Evolutionary conservation across 331 rosid genomes (phyloP).

Genomic region (Malus hybrid): DNA sequence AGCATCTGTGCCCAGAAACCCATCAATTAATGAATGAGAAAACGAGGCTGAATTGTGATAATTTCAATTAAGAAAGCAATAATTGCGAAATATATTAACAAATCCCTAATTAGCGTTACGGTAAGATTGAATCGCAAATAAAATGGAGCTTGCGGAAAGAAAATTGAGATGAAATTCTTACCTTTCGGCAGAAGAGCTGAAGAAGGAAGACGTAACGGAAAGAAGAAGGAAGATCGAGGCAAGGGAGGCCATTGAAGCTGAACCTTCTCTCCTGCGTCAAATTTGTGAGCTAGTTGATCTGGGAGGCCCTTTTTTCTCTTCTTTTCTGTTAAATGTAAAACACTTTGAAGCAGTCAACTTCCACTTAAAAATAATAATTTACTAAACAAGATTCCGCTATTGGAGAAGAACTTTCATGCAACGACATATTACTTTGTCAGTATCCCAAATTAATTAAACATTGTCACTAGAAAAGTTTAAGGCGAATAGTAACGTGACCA

Average conservation of each 20-base stretch:
- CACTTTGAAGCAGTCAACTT: no score
- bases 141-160: no score
- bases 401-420: no score
- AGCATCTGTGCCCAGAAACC: background rate
- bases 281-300: background rate
- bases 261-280: background rate
- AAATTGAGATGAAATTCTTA: constrained; percentile 14
- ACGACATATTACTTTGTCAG: no score
- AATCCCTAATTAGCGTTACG: background rate
- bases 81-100: background rate
- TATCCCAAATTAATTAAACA: no score
- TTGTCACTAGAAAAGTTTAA: no score
- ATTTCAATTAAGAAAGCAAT: background rate
- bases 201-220: constrained; percentile 10
- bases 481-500: accelerated
- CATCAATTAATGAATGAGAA: background rate
- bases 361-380: no score
- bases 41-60: background rate
- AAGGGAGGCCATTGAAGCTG: constrained; percentile 38
- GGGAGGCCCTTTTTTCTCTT: background rate
- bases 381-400: no score
- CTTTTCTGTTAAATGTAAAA: no score
- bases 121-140: background rate
- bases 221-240: constrained; percentile 27
- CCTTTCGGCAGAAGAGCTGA: constrained; percentile 25